Base-by-base conservation (phyloP, 2,329 filamentous ascomycete species). In the Exophiala lecanii-corni region DNA sequence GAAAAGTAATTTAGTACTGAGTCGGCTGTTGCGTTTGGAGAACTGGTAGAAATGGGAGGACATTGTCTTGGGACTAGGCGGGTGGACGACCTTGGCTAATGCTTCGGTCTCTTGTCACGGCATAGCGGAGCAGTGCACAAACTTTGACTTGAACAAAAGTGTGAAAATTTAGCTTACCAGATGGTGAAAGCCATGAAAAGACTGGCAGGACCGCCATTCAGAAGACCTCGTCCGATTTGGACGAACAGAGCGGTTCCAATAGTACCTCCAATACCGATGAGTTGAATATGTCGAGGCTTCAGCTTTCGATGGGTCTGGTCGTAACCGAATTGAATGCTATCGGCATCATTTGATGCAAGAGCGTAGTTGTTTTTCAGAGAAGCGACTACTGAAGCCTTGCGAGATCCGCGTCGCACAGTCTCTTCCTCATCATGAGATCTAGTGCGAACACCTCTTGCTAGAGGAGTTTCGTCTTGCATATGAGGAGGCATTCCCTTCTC, bases 251-350 rank as follows among this genome's bases (percentile, higher is more conserved):
- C 64, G n/a, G 63, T 68, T 15, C 67, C 65, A 52, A 71, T 68
- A 21, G 65, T 66, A 9, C 68, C 68, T 17, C 68, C 68, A 41
- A 71, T 70, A 30, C 67, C 68, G 43, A 71, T 71, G 44, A 71
- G 53, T 49, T 71, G 67, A 30, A 71, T 65, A 56, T 71, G 68
- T 47, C 68, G 57, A 10, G 67, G 62, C 47, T 69, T 70, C 15
- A 71, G 55, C 45, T 62, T 66, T 41, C 68, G 47, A 31, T 55
- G 53, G 9, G 53, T 55, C 12, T 32, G 40, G 23, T 55, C 53
- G 20, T 45, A 41, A 17, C 45, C 43, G 19, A 33, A 21, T 26
- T 35, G 38, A 31, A 49, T 30, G 36, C 43, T 42, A 6, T 15
- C 21, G 3, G 9, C 43, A 32, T 30, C 30, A 5, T 17, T 20